Evolutionary conservation across 2,329 filamentous ascomycete genomes (phyloP).

Genomic region (Calycina marina): DNA sequence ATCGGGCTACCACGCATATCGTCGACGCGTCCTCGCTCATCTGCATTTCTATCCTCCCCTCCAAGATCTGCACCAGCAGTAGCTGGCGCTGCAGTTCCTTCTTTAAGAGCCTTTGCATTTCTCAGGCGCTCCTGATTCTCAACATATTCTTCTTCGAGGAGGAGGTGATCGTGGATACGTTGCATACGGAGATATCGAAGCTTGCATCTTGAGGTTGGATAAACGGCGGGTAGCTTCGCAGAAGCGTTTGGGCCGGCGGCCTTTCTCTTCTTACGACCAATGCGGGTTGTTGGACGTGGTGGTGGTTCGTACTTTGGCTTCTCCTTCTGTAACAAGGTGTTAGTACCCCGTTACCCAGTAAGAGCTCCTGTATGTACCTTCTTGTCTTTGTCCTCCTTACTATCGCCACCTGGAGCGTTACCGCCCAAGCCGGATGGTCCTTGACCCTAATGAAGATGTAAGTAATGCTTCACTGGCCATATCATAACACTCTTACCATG

Average conservation of each 20-base stretch:
- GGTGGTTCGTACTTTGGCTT: constrained; percentile 99
- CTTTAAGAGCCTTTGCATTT: constrained; percentile 75
- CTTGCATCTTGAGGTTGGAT: constrained; percentile 94
- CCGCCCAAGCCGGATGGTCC: constrained; percentile 27
- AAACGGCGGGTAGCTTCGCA: constrained; percentile 86
- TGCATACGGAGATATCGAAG: constrained; percentile 95
- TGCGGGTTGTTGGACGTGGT: constrained; percentile 87
- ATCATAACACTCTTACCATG: constrained; percentile 18
- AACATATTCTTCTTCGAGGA: constrained; percentile 96
- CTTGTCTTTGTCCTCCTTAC: constrained; percentile 80
- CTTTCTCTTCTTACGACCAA: constrained; percentile 98
- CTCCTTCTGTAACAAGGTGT: constrained; percentile 56
- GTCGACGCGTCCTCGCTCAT: constrained; percentile 87
- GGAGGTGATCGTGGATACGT: constrained; percentile 89
- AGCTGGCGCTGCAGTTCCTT: constrained; percentile 45
- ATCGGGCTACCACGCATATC: constrained; percentile 98
- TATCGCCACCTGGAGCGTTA: constrained; percentile 50
- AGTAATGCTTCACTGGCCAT: constrained; percentile 8
- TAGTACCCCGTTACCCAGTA: constrained; percentile 9
- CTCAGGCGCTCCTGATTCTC: constrained; percentile 96
- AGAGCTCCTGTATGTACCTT: constrained; percentile 38
- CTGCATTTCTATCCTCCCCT: constrained; percentile 71
- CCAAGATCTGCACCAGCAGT: constrained; percentile 52
- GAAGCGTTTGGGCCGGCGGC: constrained; percentile 82
- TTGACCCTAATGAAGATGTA: constrained; percentile 23